Evolutionary conservation across 1,284 basidiomycete species (phyloP), one percentile per base, ranked within the genome.

Genomic region (Trametes versicolor): DNA sequence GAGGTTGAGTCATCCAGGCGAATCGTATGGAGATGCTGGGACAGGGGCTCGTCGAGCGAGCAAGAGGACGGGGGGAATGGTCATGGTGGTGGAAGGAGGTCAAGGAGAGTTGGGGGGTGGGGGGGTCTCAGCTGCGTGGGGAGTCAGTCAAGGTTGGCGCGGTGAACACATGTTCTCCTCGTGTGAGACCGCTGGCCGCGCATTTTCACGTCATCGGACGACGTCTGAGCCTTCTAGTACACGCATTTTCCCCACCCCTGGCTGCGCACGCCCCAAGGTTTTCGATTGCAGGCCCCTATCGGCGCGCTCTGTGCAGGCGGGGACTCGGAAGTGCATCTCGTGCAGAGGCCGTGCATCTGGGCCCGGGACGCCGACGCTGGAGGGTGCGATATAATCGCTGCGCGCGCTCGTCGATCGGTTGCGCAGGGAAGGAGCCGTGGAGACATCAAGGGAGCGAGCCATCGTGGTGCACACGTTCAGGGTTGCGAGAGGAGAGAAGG

Each of bases 41-140:
- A 41, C 39, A 41, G 39, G 19, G 19, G 39, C 12, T 32, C 29
- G 29, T 32, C 29, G 29, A 32, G 50, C 9, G 32, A 21, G 25
- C 23, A 27, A 27, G 43, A 34, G 43, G 27, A n/a, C 4, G 19
- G 34, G 36, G 21, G 25, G 21, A 21, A 37, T 15, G 41, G 41
- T 34, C 45, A 43, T 62, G 60, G 60, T 56, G 61, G 61, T 52
- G 61, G 55, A 55, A 50, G 9, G 39, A 51, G 39, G 55, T 32
- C 37, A 57, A 57, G 54, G 49, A 19, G 41, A 29, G 36, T 39
- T 36, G 27, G 48, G 37, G 36, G 2, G 34, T 27, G n/a, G n/a
- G 29, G 4, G 48, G 5, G 37, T 25, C 37, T 27, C 29, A 50
- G 47, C 50, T 39, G 29, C 59, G n/a, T 52, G 27, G 19, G n/a